A percentile compares a stretch with the other conserved stretches of the same genome.
These are phyloP conservation scores for Berberis vulgaris DNA, from an alignment of 164 flowering plant genomes.

Conservation along the genomic window DNA sequence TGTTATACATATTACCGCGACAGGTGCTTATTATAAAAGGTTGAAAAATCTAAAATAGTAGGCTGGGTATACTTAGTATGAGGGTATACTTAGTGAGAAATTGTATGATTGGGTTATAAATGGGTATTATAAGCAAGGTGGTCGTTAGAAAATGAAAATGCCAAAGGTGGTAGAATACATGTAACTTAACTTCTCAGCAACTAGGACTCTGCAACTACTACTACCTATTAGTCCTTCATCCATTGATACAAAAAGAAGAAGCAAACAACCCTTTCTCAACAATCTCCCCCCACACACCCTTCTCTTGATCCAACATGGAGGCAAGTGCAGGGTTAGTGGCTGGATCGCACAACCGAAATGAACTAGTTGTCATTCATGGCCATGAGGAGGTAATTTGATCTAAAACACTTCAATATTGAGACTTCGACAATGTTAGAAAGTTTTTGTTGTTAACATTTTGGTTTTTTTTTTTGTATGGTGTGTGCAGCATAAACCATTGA, in stretches of 20 bases:
- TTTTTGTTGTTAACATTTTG: neutral
- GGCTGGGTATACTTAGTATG: too few relatives aligned
- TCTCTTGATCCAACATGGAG: constrained; percentile 40
- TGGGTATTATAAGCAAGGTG: neutral
- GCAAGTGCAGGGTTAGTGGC: constrained; percentile 95
- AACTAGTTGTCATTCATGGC: constrained; percentile 91
- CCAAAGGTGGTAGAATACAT: constrained; percentile 3
- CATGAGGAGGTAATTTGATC: constrained; percentile 77
- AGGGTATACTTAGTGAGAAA: too few relatives aligned
- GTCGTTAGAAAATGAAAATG: neutral
- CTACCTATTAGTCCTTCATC: constrained; percentile 4
- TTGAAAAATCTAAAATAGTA: too few relatives aligned
- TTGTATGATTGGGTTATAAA: too few relatives aligned
- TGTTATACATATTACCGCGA: too few relatives aligned
- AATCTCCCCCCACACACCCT: neutral
- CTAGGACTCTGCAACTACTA: constrained; percentile 12
- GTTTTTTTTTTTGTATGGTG: constrained; percentile 7
- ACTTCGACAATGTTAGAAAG: neutral
- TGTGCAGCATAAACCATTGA: constrained; percentile 73
- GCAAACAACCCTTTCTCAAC: neutral
- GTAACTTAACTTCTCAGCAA: constrained; percentile 84
- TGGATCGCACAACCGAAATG: constrained; percentile 96
- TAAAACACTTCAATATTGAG: neutral
- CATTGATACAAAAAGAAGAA: constrained; percentile 18
- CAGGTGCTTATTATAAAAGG: too few relatives aligned